Evolutionary conservation across 345 rosid genomes (phyloP), one percentile per base, ranked within the genome.

Genomic region (Noccaea caerulescens): DNA sequence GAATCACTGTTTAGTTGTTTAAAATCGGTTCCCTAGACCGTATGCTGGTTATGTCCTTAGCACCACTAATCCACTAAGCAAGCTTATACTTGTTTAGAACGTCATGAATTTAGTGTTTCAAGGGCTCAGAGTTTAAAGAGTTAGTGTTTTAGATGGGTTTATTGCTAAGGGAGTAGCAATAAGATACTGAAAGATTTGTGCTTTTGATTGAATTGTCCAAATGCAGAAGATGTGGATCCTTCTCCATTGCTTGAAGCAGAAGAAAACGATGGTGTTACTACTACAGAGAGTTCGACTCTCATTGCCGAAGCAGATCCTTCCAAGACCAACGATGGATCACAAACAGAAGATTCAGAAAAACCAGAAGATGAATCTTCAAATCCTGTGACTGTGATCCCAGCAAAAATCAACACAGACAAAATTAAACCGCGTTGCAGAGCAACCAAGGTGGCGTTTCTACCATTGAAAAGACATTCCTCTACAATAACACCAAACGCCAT

Each of bases 381-480:
- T 45, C 23, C 41, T 2, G 71, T 8, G 4, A 11, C 41, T 2
- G 71, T 8, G 4, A 11, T 47, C 34, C 44, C 43, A 32, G 81
- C 13, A 34, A 57, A 80, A 73, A 66, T 43, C 73, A 55, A 49
- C 72, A 58, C 5, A 76, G 38, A 25, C 39, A 42, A 23, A 27
- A 18, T 1, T 37, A 70, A 27, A 68, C 52, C 20, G 42, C 60
- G 60, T 42, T 80, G 6, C 36, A 68, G 46, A 71, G 68, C 75
- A 2, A 80, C 60, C 54, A 76, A 80, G 60, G 93, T 88, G 67
- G 93, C 97, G n/a, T 91, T 86, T 71, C 79, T 89, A 61, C 80
- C 87, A 0, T 75, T 87, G 30, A 87, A 85, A 77, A 80, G 81
- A 76, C 84, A 82, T 49, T 78, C 66, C 6, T 63, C 77, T 20